phyloP scores from a whole-genome alignment of 192 early-diverging fungal species.

The Entomortierella beljakovae region DNA sequence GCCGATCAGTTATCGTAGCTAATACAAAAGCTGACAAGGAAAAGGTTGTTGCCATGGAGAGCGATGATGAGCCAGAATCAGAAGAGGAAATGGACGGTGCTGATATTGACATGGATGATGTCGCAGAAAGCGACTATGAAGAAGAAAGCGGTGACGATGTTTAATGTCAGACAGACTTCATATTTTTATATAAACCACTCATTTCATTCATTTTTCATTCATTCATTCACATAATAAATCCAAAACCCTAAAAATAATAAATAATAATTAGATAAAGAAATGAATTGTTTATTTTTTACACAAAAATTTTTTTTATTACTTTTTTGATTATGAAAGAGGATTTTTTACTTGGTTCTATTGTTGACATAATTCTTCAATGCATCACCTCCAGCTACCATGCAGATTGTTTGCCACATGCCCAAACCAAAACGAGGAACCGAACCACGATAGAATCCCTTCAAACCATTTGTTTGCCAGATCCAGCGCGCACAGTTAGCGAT shows the following conservation, averaged over 20 bases:
- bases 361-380: constrained; percentile 54
- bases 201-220: too few species aligned
- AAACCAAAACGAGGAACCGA: constrained; percentile 83
- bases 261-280: too few species aligned
- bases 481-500: constrained; percentile 85
- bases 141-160: constrained; percentile 56
- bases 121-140: constrained; percentile 46
- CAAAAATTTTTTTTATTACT: too few species aligned
- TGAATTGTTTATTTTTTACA: too few species aligned
- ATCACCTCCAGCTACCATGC: constrained; percentile 85
- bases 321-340: too few species aligned
- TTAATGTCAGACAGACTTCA: too few species aligned
- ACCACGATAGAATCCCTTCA: constrained; percentile 93
- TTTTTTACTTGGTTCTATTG: constrained; percentile 27
- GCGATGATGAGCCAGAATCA: constrained; percentile 50
- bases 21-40: constrained; percentile 39
- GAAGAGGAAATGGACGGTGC: constrained; percentile 56
- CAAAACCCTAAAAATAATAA: too few species aligned
- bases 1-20: constrained; percentile 48
- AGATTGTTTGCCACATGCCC: constrained; percentile 87
- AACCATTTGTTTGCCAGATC: constrained; percentile 92
- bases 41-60: constrained; percentile 38
- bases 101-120: constrained; percentile 51
- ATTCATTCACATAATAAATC: constrained; percentile 4
- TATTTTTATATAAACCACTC: not conserved